A percentile compares a stretch with the other conserved stretches of the same genome.
Conservation (phyloP, 495 filamentous ascomycete species). For the Tuber melanosporum region DNA sequence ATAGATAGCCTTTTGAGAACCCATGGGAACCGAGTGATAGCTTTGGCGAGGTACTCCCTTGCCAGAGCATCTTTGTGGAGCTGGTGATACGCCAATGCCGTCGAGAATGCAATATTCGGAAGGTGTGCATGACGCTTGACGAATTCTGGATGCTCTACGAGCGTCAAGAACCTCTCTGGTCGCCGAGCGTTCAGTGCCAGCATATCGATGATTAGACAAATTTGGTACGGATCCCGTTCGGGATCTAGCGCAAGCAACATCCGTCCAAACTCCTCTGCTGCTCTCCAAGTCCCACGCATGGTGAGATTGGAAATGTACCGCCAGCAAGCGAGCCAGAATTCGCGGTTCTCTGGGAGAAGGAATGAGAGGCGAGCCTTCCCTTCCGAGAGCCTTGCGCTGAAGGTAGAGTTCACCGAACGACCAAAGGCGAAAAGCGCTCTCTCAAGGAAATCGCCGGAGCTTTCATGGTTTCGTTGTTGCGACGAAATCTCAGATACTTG, state of each 20-base stretch:
- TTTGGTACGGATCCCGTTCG: constrained; percentile 71
- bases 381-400: constrained; percentile 63
- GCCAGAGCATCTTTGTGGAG: constrained; percentile 59
- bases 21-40: constrained; percentile 74
- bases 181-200: constrained; percentile 74
- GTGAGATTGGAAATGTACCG: constrained; percentile 76
- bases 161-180: constrained; percentile 64
- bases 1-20: constrained; percentile 68
- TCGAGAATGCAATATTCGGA: constrained; percentile 65
- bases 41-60: constrained; percentile 54
- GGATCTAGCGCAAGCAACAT: constrained; percentile 68
- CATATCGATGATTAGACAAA: constrained; percentile 71
- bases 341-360: constrained; percentile 71
- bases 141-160: constrained; percentile 57
- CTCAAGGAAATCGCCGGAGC: constrained; percentile 82
- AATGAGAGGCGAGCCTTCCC: constrained; percentile 79
- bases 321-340: constrained; percentile 85
- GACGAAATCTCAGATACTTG: constrained; percentile 89
- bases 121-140: constrained; percentile 47
- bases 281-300: constrained; percentile 88
- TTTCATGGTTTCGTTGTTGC: constrained; percentile 76
- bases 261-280: constrained; percentile 88
- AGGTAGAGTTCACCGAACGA: constrained; percentile 71
- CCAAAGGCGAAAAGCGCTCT: constrained; percentile 90
- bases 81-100: constrained; percentile 65